These are phyloP conservation scores for Rhodofomes roseus DNA, from an alignment of 1,284 basidiomycete species.

Conservation along the genomic window DNA sequence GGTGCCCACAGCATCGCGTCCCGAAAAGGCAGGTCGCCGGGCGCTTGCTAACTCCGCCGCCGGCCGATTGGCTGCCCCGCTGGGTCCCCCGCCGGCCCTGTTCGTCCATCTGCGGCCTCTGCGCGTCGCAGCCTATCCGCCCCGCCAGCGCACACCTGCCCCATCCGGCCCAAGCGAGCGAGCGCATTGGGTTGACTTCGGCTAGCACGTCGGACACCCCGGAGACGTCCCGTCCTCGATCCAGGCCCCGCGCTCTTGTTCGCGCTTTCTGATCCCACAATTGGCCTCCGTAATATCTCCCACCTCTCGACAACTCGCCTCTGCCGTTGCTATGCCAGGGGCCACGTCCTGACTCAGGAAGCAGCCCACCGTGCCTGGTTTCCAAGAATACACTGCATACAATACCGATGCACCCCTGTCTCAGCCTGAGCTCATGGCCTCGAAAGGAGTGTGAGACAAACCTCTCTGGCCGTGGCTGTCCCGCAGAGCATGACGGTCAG, in stretches of 20 bases:
- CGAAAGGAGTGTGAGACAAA: not conserved
- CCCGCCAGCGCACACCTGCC: not conserved
- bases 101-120: not conserved
- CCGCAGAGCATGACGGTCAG: not conserved
- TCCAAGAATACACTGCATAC: not conserved
- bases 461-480: not conserved
- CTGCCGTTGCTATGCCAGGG: not conserved
- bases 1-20: not conserved
- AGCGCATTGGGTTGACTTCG: not conserved
- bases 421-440: not conserved
- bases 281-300: not conserved
- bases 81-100: not conserved
- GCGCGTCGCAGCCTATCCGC: not conserved
- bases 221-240: not conserved
- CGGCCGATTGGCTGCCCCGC: not conserved
- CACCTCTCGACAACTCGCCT: not conserved
- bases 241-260: not conserved
- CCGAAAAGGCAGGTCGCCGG: not conserved
- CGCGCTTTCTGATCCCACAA: not conserved
- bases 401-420: not conserved
- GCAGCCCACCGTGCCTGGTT: not conserved
- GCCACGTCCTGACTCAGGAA: not conserved
- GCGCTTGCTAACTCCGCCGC: not conserved
- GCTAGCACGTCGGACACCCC: not conserved
- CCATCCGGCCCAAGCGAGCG: not conserved